These are phyloP conservation scores for Astrocystis sublimbata DNA, from an alignment of 495 filamentous ascomycete species.

Conservation along the genomic window DNA sequence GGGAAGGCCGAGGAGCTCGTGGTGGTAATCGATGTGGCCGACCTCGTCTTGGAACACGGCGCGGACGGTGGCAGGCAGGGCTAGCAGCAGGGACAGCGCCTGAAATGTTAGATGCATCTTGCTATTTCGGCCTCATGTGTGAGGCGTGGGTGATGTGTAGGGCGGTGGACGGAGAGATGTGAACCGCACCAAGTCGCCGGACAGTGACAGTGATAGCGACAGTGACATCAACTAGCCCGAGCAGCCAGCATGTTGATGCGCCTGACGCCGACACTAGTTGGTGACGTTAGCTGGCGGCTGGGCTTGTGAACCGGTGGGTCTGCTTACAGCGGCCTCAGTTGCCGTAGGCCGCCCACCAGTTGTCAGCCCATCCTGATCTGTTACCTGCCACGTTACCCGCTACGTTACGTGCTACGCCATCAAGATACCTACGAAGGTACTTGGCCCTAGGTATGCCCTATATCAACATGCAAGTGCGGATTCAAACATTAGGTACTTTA, in stretches of 20 bases:
- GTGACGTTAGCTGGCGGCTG: conserved; percentile 5
- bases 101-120: conserved; percentile 30
- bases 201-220: conserved; percentile 10
- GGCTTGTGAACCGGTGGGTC: background rate
- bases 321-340: background rate
- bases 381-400: too few relatives aligned
- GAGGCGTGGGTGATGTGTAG: background rate
- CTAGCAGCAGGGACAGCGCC: conserved; percentile 34
- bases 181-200: background rate
- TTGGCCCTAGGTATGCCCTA: too few relatives aligned
- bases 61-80: conserved; percentile 42
- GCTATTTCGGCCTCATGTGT: conserved; percentile 15
- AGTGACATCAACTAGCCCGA: conserved; percentile 7
- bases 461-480: too few relatives aligned
- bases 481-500: too few relatives aligned
- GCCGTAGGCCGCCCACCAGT: background rate
- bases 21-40: conserved; percentile 89
- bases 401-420: too few relatives aligned
- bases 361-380: background rate
- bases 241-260: background rate
- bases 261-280: background rate
- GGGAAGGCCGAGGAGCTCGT: conserved; percentile 81
- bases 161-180: background rate
- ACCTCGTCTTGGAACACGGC: conserved; percentile 92
- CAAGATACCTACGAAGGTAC: too few relatives aligned